Base-by-base conservation (phyloP, 192 early-diverging fungal species). In the Cetraspora pellucida region DNA sequence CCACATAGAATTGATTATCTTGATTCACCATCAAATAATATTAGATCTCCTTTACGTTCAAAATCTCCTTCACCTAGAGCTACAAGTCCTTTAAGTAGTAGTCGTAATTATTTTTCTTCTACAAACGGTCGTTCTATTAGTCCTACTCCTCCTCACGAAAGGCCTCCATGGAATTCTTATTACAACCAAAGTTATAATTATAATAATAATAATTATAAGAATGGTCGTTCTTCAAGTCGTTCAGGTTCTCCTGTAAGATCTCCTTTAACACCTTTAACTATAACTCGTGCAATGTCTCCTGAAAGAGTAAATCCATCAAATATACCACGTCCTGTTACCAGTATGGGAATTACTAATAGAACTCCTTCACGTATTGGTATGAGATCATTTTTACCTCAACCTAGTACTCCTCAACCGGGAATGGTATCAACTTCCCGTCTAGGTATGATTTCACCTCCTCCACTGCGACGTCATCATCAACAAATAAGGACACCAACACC, bases 321-420 rank as follows among this genome's bases (percentile, higher is more conserved):
- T 30, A 76, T 76, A 50, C 74, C 74, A 44, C 55, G 74, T 47
- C 74, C 74, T n/a, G 74, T 76, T 25, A 76, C 74, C 21, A 76
- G 74, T n/a, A 76, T 76, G 74, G 72, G 72, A 37, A 30, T 73
- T 55, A 37, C 30, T 14, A 19, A 30, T 59, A 57, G 72, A 46
- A 11, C 72, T n/a, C 10, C 14, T 23, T 73, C 72, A 25, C 54
- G 72, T 11, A 25, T 30, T 21, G 63, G 74, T 30, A 76, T 76
- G 74, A 52, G 74, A 43, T 43, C 74, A 43, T 21, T 63, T 14
- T 25, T 63, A 25, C 60, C 74, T 1, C 45, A 50, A 50, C n/a
- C 74, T 10, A 66, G 27, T 54, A 76, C 74, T 0, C 60, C 74
- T 11, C 37, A 46, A 45, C 60, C 74, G 17, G 74, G 74, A 8